Evolutionary conservation across 1,139 yeast genomes (phyloP).

Genomic region (Debaryomyces singareniensis): DNA sequence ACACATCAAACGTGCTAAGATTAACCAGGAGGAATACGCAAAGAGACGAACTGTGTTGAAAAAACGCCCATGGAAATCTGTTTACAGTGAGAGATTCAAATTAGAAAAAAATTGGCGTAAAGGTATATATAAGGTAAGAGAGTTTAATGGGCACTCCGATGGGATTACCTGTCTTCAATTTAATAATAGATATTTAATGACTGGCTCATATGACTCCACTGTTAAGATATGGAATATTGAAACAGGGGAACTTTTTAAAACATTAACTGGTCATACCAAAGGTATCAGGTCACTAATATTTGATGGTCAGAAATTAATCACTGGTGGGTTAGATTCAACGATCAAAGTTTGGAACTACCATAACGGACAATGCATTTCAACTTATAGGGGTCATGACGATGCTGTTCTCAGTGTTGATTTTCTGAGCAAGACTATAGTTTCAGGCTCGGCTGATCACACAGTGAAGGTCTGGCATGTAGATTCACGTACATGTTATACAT

Average conservation of each 20-base stretch:
- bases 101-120: conserved; percentile 94
- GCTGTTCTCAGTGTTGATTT: conserved; percentile 79
- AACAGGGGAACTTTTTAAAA: conserved; percentile 70
- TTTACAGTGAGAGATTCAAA: conserved; percentile 82
- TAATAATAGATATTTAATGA: conserved; percentile 66
- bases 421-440: conserved; percentile 74
- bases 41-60: conserved; percentile 11
- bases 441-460: conserved; percentile 89
- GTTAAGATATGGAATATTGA: conserved; percentile 86
- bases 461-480: conserved; percentile 97
- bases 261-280: conserved; percentile 75
- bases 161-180: conserved; percentile 85
- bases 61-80: conserved; percentile 89
- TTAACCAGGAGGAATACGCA: conserved; percentile 5
- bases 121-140: conserved; percentile 59
- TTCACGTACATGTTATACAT: conserved; percentile 82
- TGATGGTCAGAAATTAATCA: conserved; percentile 81
- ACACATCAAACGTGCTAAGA: conserved; percentile 9
- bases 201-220: conserved; percentile 88
- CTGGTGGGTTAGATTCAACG: conserved; percentile 88
- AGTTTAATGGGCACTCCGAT: conserved; percentile 78
- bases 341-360: conserved; percentile 94
- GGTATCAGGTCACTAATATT: conserved; percentile 82
- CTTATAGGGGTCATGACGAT: conserved; percentile 76
- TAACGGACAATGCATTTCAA: conserved; percentile 89